Evolutionary conservation across 371 early-diverging fungal genomes (phyloP), one percentile per base, ranked within the genome.

Genomic region (Massospora cicadina): DNA sequence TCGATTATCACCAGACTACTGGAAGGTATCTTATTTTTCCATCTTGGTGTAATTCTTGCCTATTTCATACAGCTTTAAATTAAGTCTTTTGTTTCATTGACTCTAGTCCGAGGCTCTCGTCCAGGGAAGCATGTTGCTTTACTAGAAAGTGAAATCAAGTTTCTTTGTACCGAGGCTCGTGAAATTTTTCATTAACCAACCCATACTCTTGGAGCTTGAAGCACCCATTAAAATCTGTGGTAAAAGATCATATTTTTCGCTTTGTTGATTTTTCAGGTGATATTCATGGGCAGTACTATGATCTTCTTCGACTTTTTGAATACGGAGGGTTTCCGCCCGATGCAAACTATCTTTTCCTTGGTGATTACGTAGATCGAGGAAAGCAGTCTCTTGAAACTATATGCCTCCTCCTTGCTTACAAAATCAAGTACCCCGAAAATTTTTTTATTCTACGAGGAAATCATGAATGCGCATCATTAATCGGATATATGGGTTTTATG

Each of bases 291-390:
- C 98, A 97, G 81, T 87, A 83, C 70, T 77, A 84, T 1, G 98
- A 95, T 72, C 77, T 96, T 62, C 75, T 93, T 69, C 80, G 90
- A 61, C 72, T 95, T 53, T 98, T 93, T 74, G 95, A 89, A 72
- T 84, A 81, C 85, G 88, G 86, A 73, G 98, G 89, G 17, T 94
- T 85, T 76, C 98, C 88, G 66, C 98, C 87, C 1, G 78, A 75
- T 58, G 80, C 86, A 70, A 95, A 90, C 79, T 97, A 91, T 70
- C 75, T 98, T 61, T 95, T 98, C 69, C 73, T 98, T 60, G 97
- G 98, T n/a, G 99, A 99, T 73, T 99, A 99, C 77, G 99, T 98
- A 0, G 96, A 98, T 75, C 83, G 99, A 63, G 99, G 99, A 33
- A 94, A 93, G 74, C 93, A 95, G 75, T 86, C 87, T 67, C 72